Base-by-base conservation (phyloP, 1,139 yeast species). In the Scheffersomyces insectosa region DNA sequence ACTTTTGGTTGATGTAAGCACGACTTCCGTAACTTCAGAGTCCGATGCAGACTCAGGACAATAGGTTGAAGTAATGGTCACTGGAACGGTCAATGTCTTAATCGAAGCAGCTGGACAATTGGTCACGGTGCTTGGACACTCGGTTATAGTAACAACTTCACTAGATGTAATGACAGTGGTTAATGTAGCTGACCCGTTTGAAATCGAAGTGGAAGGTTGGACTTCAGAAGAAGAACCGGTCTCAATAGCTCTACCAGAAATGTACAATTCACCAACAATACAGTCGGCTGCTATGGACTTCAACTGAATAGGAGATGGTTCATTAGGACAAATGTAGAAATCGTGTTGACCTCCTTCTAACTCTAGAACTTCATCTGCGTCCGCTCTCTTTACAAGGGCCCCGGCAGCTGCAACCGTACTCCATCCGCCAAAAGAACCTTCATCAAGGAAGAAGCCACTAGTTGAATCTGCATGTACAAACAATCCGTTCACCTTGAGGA, bases 81-180 rank as follows among this genome's bases (percentile, higher is more conserved):
- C 15, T 6, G 32, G 8, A 15, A 30, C 14, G 14, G 32, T 30
- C 3, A 30, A 13, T 6, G 32, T 30, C 12, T 13, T 15, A 3
- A 12, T 30, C 15, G 32, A 30, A 12, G 12, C 32, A 30, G 37
- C 37, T 20, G 37, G 37, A 16, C 37, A 34, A 28, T 34, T 25
- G 13, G 37, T 34, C 28, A 34, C 37, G 27, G 37, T 28, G 23
- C 9, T 32, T 6, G 32, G 25, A 20, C 38, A 36, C 32, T 27
- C 11, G 9, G 38, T 36, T 20, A 36, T 23, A 25, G 38, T 36
- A 8, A 36, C 38, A 12, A 36, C 20, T 30, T 30, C 32, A 12
- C 14, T 15, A 11, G 32, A 30, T 13, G 32, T 30, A 15, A 30
- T 30, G 15, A 30, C 32, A 9, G 32, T 30, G 14, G 14, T 30